A percentile compares a stretch with the other conserved stretches of the same genome.
phyloP scores from a whole-genome alignment of 2,329 filamentous ascomycete species.

The Thielaviopsis musarum region DNA sequence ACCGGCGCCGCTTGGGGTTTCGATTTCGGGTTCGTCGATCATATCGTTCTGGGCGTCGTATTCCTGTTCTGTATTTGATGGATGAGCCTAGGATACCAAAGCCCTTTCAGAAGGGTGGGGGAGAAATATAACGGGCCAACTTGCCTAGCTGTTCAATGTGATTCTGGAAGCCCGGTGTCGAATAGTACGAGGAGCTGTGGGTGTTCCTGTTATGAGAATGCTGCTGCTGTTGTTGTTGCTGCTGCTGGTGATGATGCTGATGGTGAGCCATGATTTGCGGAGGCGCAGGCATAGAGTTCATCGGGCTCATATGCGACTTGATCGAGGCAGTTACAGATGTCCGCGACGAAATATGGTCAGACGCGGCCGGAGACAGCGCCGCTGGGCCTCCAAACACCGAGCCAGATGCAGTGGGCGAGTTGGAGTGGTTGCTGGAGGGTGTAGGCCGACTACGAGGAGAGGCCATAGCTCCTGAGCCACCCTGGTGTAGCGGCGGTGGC shows the following conservation, averaged over 20 bases:
- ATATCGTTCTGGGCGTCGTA: conserved; percentile 84
- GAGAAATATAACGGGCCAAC: conserved; percentile 44
- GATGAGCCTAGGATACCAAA: conserved; percentile 53
- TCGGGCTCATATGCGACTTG: conserved; percentile 24
- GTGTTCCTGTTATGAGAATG: conserved; percentile 6
- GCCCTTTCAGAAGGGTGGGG: conserved; percentile 31
- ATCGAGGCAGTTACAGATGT: conserved; percentile 17
- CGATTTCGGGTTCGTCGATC: conserved; percentile 65
- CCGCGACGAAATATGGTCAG: conserved; percentile 23
- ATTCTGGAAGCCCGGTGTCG: conserved; percentile 69
- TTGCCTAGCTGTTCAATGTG: conserved; percentile 94
- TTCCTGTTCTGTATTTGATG: conserved; percentile 71
- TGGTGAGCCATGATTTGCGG: conserved; percentile 5
- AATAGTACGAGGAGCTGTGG: conserved; percentile 46
- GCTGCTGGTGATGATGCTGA: conserved; percentile 1
- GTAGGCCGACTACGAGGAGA: conserved; percentile 64
- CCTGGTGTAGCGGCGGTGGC: conserved; percentile 26
- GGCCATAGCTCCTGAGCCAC: conserved; percentile 27
- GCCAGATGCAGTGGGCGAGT: conserved; percentile 35
- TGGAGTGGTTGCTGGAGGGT: conserved; percentile 53
- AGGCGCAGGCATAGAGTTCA: conserved; percentile 14
- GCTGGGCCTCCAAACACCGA: conserved; percentile 25
- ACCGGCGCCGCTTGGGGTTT: conserved; percentile 46
- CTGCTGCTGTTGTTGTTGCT: conserved; percentile 9
- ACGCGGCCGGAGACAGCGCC: conserved; percentile 27